Base-by-base conservation (phyloP, 1,139 yeast species). In the Sugiyamaella paludigena region DNA sequence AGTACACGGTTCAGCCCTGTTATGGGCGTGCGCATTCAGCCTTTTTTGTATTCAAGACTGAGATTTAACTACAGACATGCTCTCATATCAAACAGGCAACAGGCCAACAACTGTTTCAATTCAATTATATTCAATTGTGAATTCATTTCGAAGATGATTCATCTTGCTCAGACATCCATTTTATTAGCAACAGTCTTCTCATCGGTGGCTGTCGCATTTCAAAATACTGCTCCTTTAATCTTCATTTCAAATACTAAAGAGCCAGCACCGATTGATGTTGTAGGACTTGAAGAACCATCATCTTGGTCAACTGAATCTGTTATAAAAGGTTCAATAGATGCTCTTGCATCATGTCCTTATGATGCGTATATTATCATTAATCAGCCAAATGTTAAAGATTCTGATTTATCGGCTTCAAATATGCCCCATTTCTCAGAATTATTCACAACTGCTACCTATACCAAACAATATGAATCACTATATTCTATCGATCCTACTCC, bases 341-440 rank as follows among this genome's bases (percentile, higher is more conserved):
- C 63, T 13, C 51, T 63, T 28, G 50, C 56, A 12, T 57, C 54
- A 12, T 69, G 74, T 55, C 56, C 60, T 7, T 69, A 69, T 50
- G 70, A 68, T 54, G 65, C 70, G 10, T 71, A 69, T 53, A 58
- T 71, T 35, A 56, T 71, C 35, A 68, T 70, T 29, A 56, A 59
- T 48, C 71, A 70, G 54, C 69, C 68, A 16, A 66, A 67, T 13
- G 60, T 67, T 35, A 61, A 59, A 37, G 65, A 64, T 39, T 56
- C 67, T 26, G 70, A 68, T 53, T 48, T 71, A 33, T 19, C 45
- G 13, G 30, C 35, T 12, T 37, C 47, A 15, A 48, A 43, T 24
- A 48, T 49, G 36, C 57, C 53, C 12, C 45, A 52, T 31, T 45
- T 45, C n/a, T 34, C 43, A 2, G 26, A 39, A 24, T 13, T 40